These are phyloP conservation scores for Hyaloperonospora brassicae DNA, from an alignment of 352 stramenopile genomes.

Conservation along the genomic window DNA sequence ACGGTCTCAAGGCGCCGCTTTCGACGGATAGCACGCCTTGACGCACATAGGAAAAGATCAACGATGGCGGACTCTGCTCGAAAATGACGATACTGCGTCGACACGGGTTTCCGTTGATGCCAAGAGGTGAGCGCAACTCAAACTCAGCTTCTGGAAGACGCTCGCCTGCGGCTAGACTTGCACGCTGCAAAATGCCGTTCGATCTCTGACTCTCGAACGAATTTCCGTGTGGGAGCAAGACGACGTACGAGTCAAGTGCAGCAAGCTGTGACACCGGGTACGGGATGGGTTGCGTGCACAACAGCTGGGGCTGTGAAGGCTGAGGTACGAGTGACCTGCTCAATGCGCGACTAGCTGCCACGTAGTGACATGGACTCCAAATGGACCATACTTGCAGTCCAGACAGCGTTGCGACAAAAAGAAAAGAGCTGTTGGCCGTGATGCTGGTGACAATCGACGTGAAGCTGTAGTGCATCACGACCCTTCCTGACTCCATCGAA, in stretches of 20 bases:
- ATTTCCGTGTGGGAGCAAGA: constrained; percentile 43
- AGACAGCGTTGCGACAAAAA: constrained; percentile 67
- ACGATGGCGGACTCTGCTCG: constrained; percentile 67
- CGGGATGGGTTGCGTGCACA: constrained; percentile 56
- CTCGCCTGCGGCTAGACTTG: constrained; percentile 36
- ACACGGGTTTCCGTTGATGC: constrained; percentile 6
- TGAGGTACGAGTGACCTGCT: constrained; percentile 49
- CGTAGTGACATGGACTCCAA: constrained; percentile 78
- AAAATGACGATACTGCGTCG: constrained; percentile 48
- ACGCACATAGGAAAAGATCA: constrained; percentile 56
- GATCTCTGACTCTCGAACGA: constrained; percentile 13
- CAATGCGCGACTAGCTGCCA: constrained; percentile 59
- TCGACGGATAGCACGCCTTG: constrained; percentile 30
- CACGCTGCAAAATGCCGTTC: constrained; percentile 35
- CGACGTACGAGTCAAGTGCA: constrained; percentile 68
- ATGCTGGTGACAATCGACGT: constrained; percentile 51
- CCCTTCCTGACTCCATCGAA: constrained; percentile 44
- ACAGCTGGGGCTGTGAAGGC: constrained; percentile 59
- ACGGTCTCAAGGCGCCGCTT: constrained; percentile 23
- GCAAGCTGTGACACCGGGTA: constrained; percentile 53
- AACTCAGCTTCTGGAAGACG: constrained; percentile 47
- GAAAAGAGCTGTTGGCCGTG: constrained; percentile 77
- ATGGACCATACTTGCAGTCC: constrained; percentile 80
- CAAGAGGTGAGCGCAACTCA: constrained; percentile 34
- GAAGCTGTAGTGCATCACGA: constrained; percentile 84